These are phyloP conservation scores for Alternaria gansuensis DNA, from an alignment of 2,329 filamentous ascomycete species.

Conservation along the genomic window DNA sequence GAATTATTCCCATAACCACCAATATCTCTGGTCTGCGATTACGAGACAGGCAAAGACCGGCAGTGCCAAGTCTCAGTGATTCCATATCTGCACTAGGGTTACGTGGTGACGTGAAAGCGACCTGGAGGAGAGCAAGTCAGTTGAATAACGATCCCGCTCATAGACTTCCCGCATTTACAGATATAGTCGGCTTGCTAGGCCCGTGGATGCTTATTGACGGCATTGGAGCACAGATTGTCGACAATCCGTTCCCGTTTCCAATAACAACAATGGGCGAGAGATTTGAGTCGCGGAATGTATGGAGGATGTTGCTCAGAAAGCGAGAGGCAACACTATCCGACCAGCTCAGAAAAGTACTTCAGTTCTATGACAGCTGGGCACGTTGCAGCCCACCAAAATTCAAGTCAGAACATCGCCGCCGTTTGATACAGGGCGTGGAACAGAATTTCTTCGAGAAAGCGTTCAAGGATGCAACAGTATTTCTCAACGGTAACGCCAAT, in stretches of 20 bases:
- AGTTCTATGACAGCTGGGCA: not conserved
- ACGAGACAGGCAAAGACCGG: not conserved
- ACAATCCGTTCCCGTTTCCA: not conserved
- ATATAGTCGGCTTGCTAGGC: not conserved
- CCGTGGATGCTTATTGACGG: not conserved
- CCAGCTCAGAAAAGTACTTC: not conserved
- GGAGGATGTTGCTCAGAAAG: not conserved
- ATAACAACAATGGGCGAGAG: constrained; percentile 1
- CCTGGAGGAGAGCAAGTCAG: not conserved
- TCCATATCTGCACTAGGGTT: not conserved
- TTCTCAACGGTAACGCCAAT: too few relatives aligned
- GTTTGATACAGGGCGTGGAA: not conserved
- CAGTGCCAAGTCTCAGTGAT: not conserved
- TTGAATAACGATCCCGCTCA: not conserved
- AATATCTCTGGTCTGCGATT: not conserved
- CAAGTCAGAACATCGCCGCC: not conserved
- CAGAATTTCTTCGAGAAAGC: not conserved
- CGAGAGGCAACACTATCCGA: not conserved
- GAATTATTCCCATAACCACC: not conserved
- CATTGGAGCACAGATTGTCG: not conserved
- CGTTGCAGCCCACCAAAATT: not conserved
- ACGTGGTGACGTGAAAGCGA: too few relatives aligned
- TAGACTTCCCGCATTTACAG: not conserved
- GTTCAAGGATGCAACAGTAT: not conserved
- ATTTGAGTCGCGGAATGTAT: not conserved